phyloP scores from a whole-genome alignment of 495 filamentous ascomycete species.

The Daldinia concentrica region DNA sequence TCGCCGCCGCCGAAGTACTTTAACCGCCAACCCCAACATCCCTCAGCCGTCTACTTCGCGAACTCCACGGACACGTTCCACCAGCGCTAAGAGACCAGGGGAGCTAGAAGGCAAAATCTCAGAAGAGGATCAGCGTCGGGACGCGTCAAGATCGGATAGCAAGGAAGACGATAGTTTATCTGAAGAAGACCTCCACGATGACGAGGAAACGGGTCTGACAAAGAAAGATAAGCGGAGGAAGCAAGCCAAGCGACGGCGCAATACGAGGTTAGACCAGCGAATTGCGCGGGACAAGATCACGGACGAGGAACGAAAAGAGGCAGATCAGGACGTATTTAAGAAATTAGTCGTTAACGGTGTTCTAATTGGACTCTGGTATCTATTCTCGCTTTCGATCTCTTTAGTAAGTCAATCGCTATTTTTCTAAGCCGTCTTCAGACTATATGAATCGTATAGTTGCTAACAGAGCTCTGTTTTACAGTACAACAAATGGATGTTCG shows the following conservation, averaged over 20 bases:
- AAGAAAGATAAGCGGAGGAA: constrained; percentile 72
- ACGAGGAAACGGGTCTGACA: constrained; percentile 90
- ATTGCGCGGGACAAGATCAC: constrained; percentile 67
- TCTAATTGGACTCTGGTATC: constrained; percentile 90
- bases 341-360: constrained; percentile 73
- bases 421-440: background rate
- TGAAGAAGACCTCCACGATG: constrained; percentile 81
- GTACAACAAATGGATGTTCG: constrained; percentile 99
- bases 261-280: constrained; percentile 77
- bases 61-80: constrained; percentile 60
- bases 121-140: constrained; percentile 49
- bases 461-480: constrained; percentile 48
- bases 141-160: constrained; percentile 37
- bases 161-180: constrained; percentile 52
- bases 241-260: constrained; percentile 69
- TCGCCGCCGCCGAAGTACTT: constrained; percentile 68
- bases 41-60: constrained; percentile 52
- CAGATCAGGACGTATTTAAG: constrained; percentile 75
- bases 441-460: constrained; percentile 11
- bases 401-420: constrained; percentile 68
- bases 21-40: constrained; percentile 54
- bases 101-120: constrained; percentile 53
- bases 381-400: constrained; percentile 93
- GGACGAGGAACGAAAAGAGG: constrained; percentile 71
- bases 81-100: constrained; percentile 49